A percentile compares a stretch with the other conserved stretches of the same genome.
phyloP scores from a whole-genome alignment of 371 early-diverging fungal genomes.

The Mortierella sp. region DNA sequence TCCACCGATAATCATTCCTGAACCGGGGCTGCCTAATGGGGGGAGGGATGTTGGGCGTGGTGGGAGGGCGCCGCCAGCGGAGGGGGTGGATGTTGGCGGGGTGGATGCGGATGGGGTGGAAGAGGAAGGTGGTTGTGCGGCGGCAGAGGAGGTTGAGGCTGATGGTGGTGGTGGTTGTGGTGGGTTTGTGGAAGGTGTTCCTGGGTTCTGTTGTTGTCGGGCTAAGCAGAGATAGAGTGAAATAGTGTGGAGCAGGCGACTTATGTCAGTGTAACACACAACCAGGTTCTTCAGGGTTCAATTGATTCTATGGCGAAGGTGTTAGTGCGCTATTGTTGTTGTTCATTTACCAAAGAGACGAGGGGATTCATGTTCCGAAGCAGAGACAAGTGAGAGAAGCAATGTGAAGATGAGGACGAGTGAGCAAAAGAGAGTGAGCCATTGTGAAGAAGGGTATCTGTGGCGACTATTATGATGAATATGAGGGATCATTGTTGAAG shows the following conservation, averaged over 20 bases:
- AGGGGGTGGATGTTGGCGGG: not conserved
- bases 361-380: not conserved
- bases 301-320: not conserved
- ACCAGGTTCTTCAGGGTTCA: not conserved
- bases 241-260: not conserved
- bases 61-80: not conserved
- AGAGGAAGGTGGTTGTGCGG: not conserved
- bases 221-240: not conserved
- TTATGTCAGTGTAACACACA: not conserved
- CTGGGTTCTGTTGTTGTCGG: slow-evolving; percentile 20
- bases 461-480: not conserved
- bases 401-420: not conserved
- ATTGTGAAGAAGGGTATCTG: not conserved
- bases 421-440: not conserved
- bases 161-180: slow-evolving; percentile 14
- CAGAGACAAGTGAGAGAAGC: not conserved
- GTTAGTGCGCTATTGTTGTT: not conserved
- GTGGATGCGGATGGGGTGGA: slow-evolving; percentile 1
- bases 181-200: not conserved
- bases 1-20: slow-evolving; percentile 4
- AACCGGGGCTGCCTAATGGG: slow-evolving; percentile 9
- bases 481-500: not conserved
- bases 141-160: not conserved
- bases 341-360: not conserved
- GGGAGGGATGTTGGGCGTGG: slow-evolving; percentile 11